A percentile compares a stretch with the other conserved stretches of the same genome.
Evolutionary conservation across 169 alveolate genomes (phyloP).

Genomic region (Plasmodium cynomolgi): DNA sequence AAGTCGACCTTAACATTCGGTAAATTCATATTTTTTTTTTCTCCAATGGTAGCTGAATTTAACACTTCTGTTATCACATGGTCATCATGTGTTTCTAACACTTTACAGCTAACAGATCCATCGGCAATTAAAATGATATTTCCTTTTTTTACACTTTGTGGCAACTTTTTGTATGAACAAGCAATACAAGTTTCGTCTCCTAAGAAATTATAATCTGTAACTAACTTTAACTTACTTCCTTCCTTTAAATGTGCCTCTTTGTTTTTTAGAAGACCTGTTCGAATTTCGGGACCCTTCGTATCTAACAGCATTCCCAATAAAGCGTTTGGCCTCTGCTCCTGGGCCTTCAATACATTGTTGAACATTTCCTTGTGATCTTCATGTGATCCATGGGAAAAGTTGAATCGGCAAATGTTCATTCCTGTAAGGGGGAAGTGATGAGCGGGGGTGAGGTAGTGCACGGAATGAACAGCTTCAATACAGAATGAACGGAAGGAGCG

Average conservation of each 20-base stretch:
- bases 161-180: conserved; percentile 94
- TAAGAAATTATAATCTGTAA: conserved; percentile 93
- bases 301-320: conserved; percentile 96
- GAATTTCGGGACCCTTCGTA: conserved; percentile 99
- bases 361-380: conserved; percentile 93
- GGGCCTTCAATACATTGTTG: conserved; percentile 91
- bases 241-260: conserved; percentile 90
- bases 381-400: conserved; percentile 99
- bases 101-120: conserved; percentile 95
- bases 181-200: conserved; percentile 95
- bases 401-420: conserved; percentile 97
- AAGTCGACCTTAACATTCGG: conserved; percentile 98
- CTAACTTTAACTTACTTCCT: conserved; percentile 94
- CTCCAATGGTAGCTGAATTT: conserved; percentile 95
- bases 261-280: conserved; percentile 96
- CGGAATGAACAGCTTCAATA: neutral
- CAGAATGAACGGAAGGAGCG: neutral
- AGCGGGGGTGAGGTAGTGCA: neutral
- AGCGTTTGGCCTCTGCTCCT: conserved; percentile 93
- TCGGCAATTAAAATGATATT: conserved; percentile 96
- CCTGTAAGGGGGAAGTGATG: conserved; percentile 82
- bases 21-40: conserved; percentile 97
- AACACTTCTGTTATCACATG: conserved; percentile 90
- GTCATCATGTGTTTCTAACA: conserved; percentile 89
- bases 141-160: conserved; percentile 95